Evolutionary conservation across 1,284 basidiomycete genomes (phyloP).

Genomic region (Puccinia coronata): DNA sequence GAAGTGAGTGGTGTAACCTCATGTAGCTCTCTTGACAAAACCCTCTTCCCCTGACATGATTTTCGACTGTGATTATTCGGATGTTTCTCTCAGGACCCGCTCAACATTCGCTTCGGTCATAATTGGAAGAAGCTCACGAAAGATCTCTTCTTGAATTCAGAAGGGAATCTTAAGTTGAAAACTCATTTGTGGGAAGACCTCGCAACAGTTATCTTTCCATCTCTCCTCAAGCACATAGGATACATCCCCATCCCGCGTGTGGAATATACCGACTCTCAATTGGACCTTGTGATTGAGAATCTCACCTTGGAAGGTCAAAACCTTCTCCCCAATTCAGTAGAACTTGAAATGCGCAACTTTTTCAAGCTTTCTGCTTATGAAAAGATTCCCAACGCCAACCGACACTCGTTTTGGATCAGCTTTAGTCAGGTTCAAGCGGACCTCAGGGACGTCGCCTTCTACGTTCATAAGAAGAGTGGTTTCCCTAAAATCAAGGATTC

Average conservation of each 20-base stretch:
- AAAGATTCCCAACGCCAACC: constrained; percentile 61
- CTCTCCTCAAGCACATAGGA: constrained; percentile 66
- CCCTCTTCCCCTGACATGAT: neutral
- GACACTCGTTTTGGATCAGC: constrained; percentile 48
- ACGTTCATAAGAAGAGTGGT: constrained; percentile 63
- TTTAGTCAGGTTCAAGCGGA: constrained; percentile 85
- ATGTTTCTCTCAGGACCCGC: constrained; percentile 51
- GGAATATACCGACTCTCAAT: constrained; percentile 82
- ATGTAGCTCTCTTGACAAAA: neutral
- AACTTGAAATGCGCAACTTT: constrained; percentile 78
- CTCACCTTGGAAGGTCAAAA: constrained; percentile 81
- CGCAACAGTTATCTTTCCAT: constrained; percentile 76
- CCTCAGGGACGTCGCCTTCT: constrained; percentile 87
- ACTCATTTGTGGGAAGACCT: constrained; percentile 70
- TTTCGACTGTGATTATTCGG: neutral
- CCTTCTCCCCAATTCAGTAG: constrained; percentile 74
- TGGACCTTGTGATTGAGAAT: constrained; percentile 91
- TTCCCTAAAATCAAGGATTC: constrained; percentile 79
- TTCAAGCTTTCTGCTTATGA: constrained; percentile 62
- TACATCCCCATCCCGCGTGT: constrained; percentile 48
- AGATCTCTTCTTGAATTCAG: constrained; percentile 62
- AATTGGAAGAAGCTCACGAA: constrained; percentile 56
- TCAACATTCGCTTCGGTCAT: constrained; percentile 57
- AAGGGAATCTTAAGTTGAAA: constrained; percentile 88
- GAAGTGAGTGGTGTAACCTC: constrained; percentile 45